Base-by-base conservation (phyloP, 1,284 basidiomycete genomes). In the Fomitiporia mediterranea region DNA sequence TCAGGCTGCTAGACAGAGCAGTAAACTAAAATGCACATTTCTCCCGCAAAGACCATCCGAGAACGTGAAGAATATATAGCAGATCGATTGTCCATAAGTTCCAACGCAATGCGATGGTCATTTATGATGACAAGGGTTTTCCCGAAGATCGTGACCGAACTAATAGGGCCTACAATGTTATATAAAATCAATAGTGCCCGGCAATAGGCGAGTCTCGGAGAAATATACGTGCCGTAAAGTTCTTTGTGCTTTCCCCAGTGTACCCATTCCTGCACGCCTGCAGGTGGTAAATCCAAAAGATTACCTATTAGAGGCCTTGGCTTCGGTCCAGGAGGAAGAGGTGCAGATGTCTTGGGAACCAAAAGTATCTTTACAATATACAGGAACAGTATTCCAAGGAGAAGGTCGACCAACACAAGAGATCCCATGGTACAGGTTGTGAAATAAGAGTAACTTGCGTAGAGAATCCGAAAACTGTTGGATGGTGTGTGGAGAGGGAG, bases 11-110 rank as follows among this genome's bases (percentile, higher is more conserved):
- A 6, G n/a, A 17, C 7, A n/a, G 27, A 28, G n/a, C 0, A n/a
- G 11, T 9, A 11, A 48, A 17, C 27, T 1, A 48, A 13, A 4
- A 21, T 25, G 15, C 19, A 34, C 59, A 61, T 50, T 40, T 59
- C 57, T 7, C 48, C 52, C 7, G 34, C 52, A 25, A 61, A 60
- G 1, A 37, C 28, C 9, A 62, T 46, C 13, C 23, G 58, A 1
- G 72, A 72, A 34, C 78, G 70, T 65, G 78, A 76, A 32, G 77
- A 79, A 62, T 79, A 80, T 39, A 76, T 74, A 4, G 73, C 65
- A 55, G 76, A 73, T 52, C 73, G 69, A 62, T 72, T 77, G 47
- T 79, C 77, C 28, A 79, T 63, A 17, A 79, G 67, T 59, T 79
- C 76, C 34, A 70, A 68, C 35, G 72, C 72, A 19, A 69, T 69